Base-by-base conservation (phyloP, 2,329 filamentous ascomycete genomes). In the Aspergillus japonicus region DNA sequence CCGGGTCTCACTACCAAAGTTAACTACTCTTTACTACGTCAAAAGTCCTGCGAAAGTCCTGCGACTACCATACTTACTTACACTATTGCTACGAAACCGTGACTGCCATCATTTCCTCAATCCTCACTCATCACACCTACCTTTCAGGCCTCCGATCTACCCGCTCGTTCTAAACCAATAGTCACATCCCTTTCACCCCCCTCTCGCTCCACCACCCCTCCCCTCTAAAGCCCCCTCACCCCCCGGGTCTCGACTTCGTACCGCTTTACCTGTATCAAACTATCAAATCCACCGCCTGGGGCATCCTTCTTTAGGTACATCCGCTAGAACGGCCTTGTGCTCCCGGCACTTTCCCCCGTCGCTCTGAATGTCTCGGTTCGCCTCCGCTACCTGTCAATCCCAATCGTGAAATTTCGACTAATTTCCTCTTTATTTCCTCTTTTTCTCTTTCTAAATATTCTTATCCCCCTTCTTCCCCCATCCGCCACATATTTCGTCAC, bases 151-250 rank as follows among this genome's bases (percentile, higher is more conserved):
- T 55, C 47, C 53, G 53, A 55, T 55, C 50, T 54, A 62, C 58
- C 60, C 60, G 57, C 55, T 62, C 60, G 60, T 60, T 62, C 60
- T 62, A 60, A 60, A 53, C 58, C 61, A 62, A 60, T 60, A 60
- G 60, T 59, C 33, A 55, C 53, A 44, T 55, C 42, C 53, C 47
- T 48, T 55, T 47, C 53, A 24, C 47, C 52, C 53, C 53, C 53
- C 44, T 24, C 53, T 21, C n/a, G 21, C 50, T 26, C 54, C 60
- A 52, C 54, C 50, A 31, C 50, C 58, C 56, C 54, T 16, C 26
- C 50, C 60, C 56, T 35, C 44, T 35, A 12, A 12, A 35, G 8
- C 26, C 26, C 33, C 54, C 57, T 56, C 29, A 52, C 44, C 39
- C 47, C 54, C 50, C 42, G 24, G 33, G 24, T 50, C 44, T 49